phyloP scores from a whole-genome alignment of 306 rosid genomes.

The Arachis stenosperma region DNA sequence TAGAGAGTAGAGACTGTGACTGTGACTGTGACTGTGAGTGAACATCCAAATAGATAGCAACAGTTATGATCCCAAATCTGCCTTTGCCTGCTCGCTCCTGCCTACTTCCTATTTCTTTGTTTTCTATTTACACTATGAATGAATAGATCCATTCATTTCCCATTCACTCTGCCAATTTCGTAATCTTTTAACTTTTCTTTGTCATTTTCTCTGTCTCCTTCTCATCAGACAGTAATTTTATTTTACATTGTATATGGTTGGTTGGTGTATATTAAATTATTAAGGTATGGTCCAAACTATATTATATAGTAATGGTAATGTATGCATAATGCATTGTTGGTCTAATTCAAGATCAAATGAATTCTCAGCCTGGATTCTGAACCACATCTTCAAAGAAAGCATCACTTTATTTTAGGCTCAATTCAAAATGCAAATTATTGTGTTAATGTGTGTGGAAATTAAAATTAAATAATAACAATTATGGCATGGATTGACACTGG shows the following conservation, averaged over 20 bases:
- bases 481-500: neutral
- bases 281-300: no score
- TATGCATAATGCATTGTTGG: neutral
- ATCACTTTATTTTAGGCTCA: neutral
- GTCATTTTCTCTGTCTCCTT: neutral
- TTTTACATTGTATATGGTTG: no score
- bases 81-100: conserved; percentile 7
- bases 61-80: conserved; percentile 21
- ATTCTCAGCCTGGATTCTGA: neutral
- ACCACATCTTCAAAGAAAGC: neutral
- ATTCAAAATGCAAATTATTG: neutral
- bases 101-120: neutral
- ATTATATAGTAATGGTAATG: no score
- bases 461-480: neutral
- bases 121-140: neutral
- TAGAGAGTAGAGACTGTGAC: no score
- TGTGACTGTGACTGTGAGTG: conserved; percentile 21
- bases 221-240: neutral
- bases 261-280: no score
- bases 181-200: neutral
- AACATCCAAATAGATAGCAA: conserved; percentile 3
- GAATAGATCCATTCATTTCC: no score
- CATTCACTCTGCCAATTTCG: no score
- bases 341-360: neutral
- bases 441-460: neutral